Conservation (phyloP, 2,329 filamentous ascomycete genomes). For the Leptosphaerulina australis region DNA sequence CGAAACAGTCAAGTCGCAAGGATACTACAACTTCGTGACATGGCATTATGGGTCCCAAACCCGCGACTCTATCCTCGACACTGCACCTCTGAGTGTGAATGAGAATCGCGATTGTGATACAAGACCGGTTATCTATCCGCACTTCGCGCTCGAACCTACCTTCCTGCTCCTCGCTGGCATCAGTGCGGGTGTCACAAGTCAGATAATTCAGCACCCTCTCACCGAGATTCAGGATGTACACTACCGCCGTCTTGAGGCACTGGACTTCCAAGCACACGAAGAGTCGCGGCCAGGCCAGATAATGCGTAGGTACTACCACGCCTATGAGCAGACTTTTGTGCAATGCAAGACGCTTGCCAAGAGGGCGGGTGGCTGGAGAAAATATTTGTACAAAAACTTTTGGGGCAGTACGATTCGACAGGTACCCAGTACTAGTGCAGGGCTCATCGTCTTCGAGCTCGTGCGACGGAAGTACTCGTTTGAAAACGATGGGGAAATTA, state of each 20-base stretch:
- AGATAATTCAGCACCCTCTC: conserved; percentile 72
- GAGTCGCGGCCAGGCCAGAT: conserved; percentile 37
- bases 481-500: conserved; percentile 59
- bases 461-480: conserved; percentile 74
- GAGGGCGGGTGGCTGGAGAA: conserved; percentile 62
- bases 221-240: conserved; percentile 74
- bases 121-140: conserved; percentile 67
- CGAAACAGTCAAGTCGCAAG: conserved; percentile 76
- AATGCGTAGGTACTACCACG: conserved; percentile 70
- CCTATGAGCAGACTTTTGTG: conserved; percentile 70
- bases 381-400: conserved; percentile 74
- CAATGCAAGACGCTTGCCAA: conserved; percentile 65
- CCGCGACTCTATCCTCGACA: conserved; percentile 32
- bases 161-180: conserved; percentile 74
- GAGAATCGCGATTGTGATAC: conserved; percentile 35
- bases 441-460: conserved; percentile 78
- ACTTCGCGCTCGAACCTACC: conserved; percentile 75
- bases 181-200: conserved; percentile 70
- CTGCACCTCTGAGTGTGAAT: conserved; percentile 1
- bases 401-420: conserved; percentile 74
- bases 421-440: conserved; percentile 77
- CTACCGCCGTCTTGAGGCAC: conserved; percentile 73
- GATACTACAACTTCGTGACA: conserved; percentile 72
- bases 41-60: conserved; percentile 65
- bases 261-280: conserved; percentile 64